phyloP scores from a whole-genome alignment of 179 eudicot genomes.

The Beta macrorhiza region DNA sequence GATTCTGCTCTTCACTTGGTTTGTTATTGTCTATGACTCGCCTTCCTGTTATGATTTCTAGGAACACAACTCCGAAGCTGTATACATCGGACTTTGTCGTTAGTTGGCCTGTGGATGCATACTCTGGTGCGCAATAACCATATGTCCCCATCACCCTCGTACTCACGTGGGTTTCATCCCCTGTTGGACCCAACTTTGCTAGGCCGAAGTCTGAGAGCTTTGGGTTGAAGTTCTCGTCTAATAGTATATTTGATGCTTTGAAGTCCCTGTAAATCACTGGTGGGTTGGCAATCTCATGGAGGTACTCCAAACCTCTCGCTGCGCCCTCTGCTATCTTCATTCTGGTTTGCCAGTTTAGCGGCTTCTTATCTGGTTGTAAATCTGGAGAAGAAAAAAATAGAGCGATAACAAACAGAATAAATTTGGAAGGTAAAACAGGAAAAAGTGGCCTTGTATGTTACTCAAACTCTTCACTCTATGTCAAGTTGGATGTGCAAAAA shows the following conservation, averaged over 20 bases:
- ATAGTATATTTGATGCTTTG: constrained; percentile 68
- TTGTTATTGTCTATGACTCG: constrained; percentile 63
- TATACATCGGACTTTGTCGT: constrained; percentile 72
- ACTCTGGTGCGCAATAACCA: constrained; percentile 89
- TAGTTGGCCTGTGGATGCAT: constrained; percentile 67
- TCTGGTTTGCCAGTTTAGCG: constrained; percentile 69
- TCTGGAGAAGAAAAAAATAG: constrained; percentile 34
- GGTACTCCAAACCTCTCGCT: constrained; percentile 82
- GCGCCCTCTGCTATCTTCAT: constrained; percentile 82
- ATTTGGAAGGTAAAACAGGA: neutral
- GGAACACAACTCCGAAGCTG: constrained; percentile 82
- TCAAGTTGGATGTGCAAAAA: no score
- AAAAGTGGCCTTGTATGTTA: neutral
- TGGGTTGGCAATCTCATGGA: constrained; percentile 70
- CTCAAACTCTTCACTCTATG: no score
- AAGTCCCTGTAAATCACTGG: constrained; percentile 77
- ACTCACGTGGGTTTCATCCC: constrained; percentile 53
- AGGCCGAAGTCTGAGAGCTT: constrained; percentile 81
- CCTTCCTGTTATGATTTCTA: constrained; percentile 75
- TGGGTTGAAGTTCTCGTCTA: constrained; percentile 56
- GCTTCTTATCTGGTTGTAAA: constrained; percentile 37
- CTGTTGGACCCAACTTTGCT: constrained; percentile 75
- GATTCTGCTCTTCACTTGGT: constrained; percentile 63
- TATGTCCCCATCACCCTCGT: constrained; percentile 85
- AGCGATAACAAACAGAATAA: neutral